These are phyloP conservation scores for Hymenoscyphus repandus DNA, from an alignment of 2,329 filamentous ascomycete species.

Conservation along the genomic window DNA sequence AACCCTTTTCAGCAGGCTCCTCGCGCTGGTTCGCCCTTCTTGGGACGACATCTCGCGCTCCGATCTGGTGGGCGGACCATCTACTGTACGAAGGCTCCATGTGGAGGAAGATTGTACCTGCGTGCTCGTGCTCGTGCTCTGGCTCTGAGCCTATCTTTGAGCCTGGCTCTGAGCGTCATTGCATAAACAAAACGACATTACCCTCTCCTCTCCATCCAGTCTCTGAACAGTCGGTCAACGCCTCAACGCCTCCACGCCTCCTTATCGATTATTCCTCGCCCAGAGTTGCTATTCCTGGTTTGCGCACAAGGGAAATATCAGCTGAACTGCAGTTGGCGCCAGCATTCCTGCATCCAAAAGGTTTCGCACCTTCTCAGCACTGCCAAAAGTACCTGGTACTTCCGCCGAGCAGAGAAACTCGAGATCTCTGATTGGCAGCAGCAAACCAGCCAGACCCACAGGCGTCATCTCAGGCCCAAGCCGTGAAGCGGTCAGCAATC, in stretches of 20 bases:
- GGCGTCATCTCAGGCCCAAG: background rate
- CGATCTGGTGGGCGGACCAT: no score
- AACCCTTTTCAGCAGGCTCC: background rate
- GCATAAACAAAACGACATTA: conserved; percentile 5
- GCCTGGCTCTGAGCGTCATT: no score
- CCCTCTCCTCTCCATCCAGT: background rate
- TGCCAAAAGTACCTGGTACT: no score
- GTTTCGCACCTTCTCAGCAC: no score
- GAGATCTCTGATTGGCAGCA: background rate
- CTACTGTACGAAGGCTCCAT: no score
- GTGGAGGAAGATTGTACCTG: conserved; percentile 6
- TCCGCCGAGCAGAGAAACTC: no score
- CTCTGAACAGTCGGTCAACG: background rate
- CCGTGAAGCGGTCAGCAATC: conserved; percentile 2
- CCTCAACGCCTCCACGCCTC: background rate
- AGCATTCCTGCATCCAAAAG: background rate
- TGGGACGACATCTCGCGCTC: no score
- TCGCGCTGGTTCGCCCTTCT: background rate
- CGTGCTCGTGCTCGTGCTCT: background rate
- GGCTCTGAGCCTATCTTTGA: no score
- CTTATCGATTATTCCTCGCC: background rate
- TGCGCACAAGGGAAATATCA: background rate
- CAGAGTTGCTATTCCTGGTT: background rate
- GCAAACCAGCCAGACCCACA: conserved; percentile 3
- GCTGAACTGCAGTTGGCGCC: conserved; percentile 5